These are phyloP conservation scores for Acer saccharum DNA, from an alignment of 345 rosid species.

Conservation along the genomic window DNA sequence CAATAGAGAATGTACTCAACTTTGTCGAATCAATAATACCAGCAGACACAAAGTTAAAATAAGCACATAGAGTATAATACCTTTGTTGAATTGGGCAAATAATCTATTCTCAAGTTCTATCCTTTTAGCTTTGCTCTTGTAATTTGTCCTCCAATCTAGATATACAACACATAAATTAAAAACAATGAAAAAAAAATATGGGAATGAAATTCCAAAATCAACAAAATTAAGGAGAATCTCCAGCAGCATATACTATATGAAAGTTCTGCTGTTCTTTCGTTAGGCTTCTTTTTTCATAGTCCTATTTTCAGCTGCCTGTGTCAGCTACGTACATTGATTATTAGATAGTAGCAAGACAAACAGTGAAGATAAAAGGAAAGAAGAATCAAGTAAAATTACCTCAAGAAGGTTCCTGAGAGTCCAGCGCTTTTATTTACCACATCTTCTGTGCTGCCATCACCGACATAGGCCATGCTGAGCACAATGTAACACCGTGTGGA, in stretches of 20 bases:
- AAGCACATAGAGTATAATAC: too few relatives aligned
- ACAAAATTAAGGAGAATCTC: not conserved
- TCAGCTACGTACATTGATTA: not conserved
- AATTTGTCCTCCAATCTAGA: too few relatives aligned
- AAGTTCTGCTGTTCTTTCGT: not conserved
- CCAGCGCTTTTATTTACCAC: slow-evolving; percentile 38
- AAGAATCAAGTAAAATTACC: not conserved
- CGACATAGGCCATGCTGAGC: slow-evolving; percentile 36
- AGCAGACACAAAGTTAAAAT: too few relatives aligned
- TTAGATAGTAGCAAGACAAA: not conserved
- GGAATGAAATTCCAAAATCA: too few relatives aligned
- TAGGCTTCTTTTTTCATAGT: slow-evolving; percentile 29
- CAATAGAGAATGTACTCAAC: too few relatives aligned
- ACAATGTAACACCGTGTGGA: slow-evolving; percentile 15
- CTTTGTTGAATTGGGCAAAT: too few relatives aligned
- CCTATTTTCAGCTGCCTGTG: slow-evolving; percentile 32
- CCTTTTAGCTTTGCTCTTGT: too few relatives aligned
- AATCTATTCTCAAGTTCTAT: too few relatives aligned
- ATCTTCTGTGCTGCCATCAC: slow-evolving; percentile 42
- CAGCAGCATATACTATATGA: not conserved
- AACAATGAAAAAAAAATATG: too few relatives aligned
- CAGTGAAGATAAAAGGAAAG: not conserved
- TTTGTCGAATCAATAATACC: too few relatives aligned
- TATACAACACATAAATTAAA: too few relatives aligned
- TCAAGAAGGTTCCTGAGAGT: not conserved